Evolutionary conservation across 106 monocot genomes (phyloP), one percentile per base, ranked within the genome.

Genomic region (Allium cepa): DNA sequence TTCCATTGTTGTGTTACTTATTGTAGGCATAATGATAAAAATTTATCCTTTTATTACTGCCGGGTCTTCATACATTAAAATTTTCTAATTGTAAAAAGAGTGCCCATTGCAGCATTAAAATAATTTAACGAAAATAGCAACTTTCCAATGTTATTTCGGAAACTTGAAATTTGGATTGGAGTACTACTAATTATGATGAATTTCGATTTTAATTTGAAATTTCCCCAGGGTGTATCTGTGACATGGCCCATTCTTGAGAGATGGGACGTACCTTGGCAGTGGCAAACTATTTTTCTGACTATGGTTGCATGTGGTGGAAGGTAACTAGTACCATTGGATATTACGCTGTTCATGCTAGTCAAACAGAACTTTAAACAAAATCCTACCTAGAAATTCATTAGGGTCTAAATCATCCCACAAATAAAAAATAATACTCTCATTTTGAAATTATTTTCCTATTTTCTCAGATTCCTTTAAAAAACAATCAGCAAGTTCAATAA

Each of bases 251-350:
- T 91, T 51, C 74, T 95, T 64, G 69, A 72, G 64, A 73, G 84
- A 11, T 95, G 95, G 95, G 81, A 88, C 60, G 88, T 91, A 36
- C 94, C 94, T 16, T 95, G 94, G 94, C 52, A 73, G 57, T 90
- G 94, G 94, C 94, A 79, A 77, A 96, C 95, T 49, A 68, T 86
- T 71, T 17, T 73, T 8, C 92, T 97, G 36, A 84, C 84, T 49
- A 90, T 85, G 84, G 6, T 90, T 49, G 90, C 84, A 62, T 93
- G 83, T 72, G 87, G 80, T 17, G 51, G 81, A 68, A 93, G 97
- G 92, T 99, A 75, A 48, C 13, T 74, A 74, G 5, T 59, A 50
- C 11, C 36, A 5, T 36, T 36, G 36, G 36, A 36, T 36, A 2
- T 36, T 36, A 36, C 3, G 5, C 36, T 36, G 36, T 36, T 36